A percentile compares a stretch with the other conserved stretches of the same genome.
These are phyloP conservation scores for Botryotinia calthae DNA, from an alignment of 2,329 filamentous ascomycete genomes.

Conservation along the genomic window DNA sequence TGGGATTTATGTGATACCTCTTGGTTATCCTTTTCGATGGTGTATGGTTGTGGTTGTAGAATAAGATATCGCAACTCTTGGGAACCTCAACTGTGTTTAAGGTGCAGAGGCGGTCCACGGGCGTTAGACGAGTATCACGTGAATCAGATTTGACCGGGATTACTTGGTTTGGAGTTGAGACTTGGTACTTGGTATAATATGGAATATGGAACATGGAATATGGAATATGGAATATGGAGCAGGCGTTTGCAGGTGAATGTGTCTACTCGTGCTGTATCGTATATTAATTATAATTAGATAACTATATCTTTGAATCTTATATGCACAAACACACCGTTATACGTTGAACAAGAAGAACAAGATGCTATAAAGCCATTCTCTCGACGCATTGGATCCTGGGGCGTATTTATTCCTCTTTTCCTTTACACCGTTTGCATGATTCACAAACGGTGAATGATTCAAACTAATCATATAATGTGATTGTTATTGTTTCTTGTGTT, in stretches of 20 bases:
- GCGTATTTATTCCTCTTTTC: background rate
- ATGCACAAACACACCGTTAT: background rate
- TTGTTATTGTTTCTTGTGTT: background rate
- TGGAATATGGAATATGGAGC: too few relatives aligned
- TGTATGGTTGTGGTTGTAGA: constrained; percentile 14
- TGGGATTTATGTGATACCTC: background rate
- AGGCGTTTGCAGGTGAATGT: background rate
- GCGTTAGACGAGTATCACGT: constrained; percentile 22
- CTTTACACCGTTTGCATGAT: background rate
- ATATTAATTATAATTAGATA: background rate
- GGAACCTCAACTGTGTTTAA: constrained; percentile 22
- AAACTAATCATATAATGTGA: background rate
- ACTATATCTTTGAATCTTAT: background rate
- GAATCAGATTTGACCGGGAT: background rate
- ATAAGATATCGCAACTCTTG: constrained; percentile 12
- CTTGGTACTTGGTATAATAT: background rate
- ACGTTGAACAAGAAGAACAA: background rate
- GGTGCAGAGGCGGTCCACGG: constrained; percentile 21
- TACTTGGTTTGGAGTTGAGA: background rate
- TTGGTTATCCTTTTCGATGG: constrained; percentile 16
- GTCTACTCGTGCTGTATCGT: background rate
- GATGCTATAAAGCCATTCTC: background rate
- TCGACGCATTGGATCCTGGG: too few relatives aligned
- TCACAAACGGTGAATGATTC: background rate
- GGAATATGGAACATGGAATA: too few relatives aligned